Evolutionary conservation across 169 alveolate genomes (phyloP), one percentile per base, ranked within the genome.

Genomic region (Neospora caninum): DNA sequence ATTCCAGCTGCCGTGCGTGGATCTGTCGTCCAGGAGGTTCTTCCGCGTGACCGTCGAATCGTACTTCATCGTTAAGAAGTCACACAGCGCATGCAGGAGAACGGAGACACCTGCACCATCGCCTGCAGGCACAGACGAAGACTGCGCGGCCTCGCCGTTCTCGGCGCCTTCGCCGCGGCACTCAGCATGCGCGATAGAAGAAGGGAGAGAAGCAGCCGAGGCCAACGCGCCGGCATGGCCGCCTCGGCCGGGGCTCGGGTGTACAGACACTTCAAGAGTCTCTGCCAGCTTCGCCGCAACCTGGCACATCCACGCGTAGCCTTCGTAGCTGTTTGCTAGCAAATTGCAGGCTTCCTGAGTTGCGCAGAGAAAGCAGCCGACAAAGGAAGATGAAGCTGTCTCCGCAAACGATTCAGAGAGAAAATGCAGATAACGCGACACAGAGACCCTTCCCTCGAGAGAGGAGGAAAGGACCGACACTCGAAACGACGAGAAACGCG

Each of bases 1-100:
- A 0, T 39, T n/a, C 95, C 95, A 92, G 39, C 95, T 92, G 36
- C 95, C 95, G 58, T 92, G 95, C 78, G 67, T 43, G 38, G 88
- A 78, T 41, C 80, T n/a, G 73, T 92, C 93, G 41, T 92, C 92
- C 64, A 92, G 88, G n/a, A 83, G 89, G 45, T 87, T 86, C 39
- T 58, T 58, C 9, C 92, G 1, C 43, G 92, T 45, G 38, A 64
- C 84, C 29, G 22, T 45, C n/a, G 92, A 88, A 58, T 88, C 53
- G 84, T 88, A 88, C 38, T 88, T 88, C 67, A 49, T 88, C 58
- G 92, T 54, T 0, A 88, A 84, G 64, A 88, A 54, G 54, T 88
- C 92, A 84, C 92, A 88, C 64, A 88, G 92, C 64, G 92, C 92
- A 58, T 88, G 92, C 92, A 88, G 39, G 31, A 53, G 49, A 34